These are phyloP conservation scores for Ophiocordyceps camponoti-leonardi DNA, from an alignment of 2,329 filamentous ascomycete genomes.

Conservation along the genomic window DNA sequence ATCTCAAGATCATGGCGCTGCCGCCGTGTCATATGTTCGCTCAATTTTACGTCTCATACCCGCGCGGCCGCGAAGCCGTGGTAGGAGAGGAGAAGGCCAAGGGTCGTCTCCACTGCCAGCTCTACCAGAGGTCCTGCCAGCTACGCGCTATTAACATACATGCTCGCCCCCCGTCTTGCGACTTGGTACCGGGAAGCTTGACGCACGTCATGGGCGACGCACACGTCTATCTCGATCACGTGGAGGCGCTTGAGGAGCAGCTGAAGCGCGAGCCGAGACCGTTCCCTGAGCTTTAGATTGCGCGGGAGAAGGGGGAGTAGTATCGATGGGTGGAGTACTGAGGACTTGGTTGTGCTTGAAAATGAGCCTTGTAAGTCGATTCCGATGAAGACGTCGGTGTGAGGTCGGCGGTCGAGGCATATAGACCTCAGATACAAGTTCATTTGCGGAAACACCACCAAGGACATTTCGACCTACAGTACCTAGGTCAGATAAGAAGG, in stretches of 20 bases:
- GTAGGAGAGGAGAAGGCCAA: constrained; percentile 23
- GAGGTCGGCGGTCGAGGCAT: too few species aligned
- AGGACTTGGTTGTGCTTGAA: constrained; percentile 74
- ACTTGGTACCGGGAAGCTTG: constrained; percentile 69
- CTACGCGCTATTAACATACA: constrained; percentile 87
- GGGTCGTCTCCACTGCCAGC: constrained; percentile 66
- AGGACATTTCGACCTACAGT: too few species aligned
- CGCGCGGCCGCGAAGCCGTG: constrained; percentile 16
- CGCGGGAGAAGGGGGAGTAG: constrained; percentile 48
- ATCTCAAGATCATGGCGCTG: constrained; percentile 74
- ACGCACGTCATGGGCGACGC: constrained; percentile 96
- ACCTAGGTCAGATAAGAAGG: too few species aligned
- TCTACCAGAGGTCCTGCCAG: constrained; percentile 89
- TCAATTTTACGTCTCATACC: constrained; percentile 82
- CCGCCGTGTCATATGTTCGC: constrained; percentile 97
- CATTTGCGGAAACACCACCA: too few species aligned
- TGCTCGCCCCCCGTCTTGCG: constrained; percentile 79
- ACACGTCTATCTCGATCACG: constrained; percentile 85
- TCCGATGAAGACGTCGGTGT: constrained; percentile 91
- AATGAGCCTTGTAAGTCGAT: constrained; percentile 88
- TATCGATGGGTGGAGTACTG: constrained; percentile 79
- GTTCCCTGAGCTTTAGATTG: constrained; percentile 67
- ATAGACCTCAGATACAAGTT: too few species aligned
- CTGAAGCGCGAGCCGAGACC: constrained; percentile 60
- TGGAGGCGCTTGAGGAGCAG: constrained; percentile 72